Base-by-base conservation (phyloP, 129 eudicot species). In the Deinandra increscens region DNA sequence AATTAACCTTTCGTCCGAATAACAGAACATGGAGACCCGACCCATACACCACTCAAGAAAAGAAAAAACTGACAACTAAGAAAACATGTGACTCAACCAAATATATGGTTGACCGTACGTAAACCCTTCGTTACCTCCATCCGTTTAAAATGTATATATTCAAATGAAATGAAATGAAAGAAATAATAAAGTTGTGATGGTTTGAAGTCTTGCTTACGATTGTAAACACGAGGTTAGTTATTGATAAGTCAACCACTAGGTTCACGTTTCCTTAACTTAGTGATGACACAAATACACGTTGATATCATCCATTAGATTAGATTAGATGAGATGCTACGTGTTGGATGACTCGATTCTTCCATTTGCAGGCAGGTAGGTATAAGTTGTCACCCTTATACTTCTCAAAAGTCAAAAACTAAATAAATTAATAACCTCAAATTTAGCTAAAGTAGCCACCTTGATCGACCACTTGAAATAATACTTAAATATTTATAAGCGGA, bases 231-330 rank as follows among this genome's bases (percentile, higher is more conserved):
- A 5, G 41, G 63, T 58, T 58, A 19, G 64, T 29, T 58, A 31
- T 29, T 14, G 17, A 58, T 58, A 58, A 56, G 63, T 56, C 63
- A 56, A 58, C 19, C 5, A 58, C 37, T 58, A 26, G 39, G 39
- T 58, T 58, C 64, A 58, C 64, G 64, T 58, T 56, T 20, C 15
- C 60, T 54, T 23, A 22, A 15, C 60, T 54, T 23, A 22, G 36
- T 54, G 60, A 56, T 56, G 63, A 56, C 63, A 56, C 63, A 10
- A 26, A 56, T 12, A 56, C 38, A 56, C 39, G 63, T 56, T 56
- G 10, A 29, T 13, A 26, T 56, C 39, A 31, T 56, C 63, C 63
- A 56, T 26, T 56, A 31, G 12, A n/a, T n/a, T n/a, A n/a, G n/a
- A n/a, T n/a, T n/a, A n/a, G n/a, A n/a, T n/a, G n/a, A n/a, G n/a